Conservation (phyloP, 495 filamentous ascomycete species). For the Xylaria palmicola region DNA sequence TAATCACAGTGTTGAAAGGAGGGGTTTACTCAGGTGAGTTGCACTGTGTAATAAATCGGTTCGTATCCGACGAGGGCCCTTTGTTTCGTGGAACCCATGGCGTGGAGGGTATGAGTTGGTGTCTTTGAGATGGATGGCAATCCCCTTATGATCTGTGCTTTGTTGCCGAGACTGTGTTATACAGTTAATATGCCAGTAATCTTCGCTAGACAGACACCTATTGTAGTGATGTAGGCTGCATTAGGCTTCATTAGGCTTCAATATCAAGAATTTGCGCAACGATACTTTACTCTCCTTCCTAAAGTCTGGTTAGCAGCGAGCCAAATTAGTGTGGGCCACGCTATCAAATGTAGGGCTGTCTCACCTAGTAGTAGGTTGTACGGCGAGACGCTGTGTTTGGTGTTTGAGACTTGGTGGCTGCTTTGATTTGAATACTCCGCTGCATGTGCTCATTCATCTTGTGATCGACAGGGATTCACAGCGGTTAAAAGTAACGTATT, state of each 20-base stretch:
- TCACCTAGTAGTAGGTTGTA: constrained; percentile 2
- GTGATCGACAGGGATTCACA: not conserved
- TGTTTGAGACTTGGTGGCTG: constrained; percentile 9
- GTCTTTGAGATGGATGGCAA: not conserved
- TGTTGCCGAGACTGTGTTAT: too few species aligned
- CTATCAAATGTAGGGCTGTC: not conserved
- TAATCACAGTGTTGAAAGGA: not conserved
- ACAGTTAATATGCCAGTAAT: too few species aligned
- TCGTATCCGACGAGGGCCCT: not conserved
- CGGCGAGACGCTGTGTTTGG: constrained; percentile 15
- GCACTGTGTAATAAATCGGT: not conserved
- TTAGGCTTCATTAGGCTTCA: too few species aligned
- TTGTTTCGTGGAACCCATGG: not conserved
- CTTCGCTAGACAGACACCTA: too few species aligned
- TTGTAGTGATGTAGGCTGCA: too few species aligned
- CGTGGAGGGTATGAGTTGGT: not conserved
- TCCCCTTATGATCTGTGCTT: not conserved
- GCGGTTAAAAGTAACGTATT: not conserved
- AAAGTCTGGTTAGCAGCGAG: too few species aligned
- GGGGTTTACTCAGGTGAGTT: not conserved
- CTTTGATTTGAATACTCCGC: constrained; percentile 5
- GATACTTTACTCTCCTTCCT: too few species aligned
- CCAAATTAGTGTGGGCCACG: not conserved
- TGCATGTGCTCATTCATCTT: not conserved
- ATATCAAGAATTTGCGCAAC: too few species aligned